Evolutionary conservation across 1,284 basidiomycete species (phyloP).

Genomic region (Pterulicium gracile): DNA sequence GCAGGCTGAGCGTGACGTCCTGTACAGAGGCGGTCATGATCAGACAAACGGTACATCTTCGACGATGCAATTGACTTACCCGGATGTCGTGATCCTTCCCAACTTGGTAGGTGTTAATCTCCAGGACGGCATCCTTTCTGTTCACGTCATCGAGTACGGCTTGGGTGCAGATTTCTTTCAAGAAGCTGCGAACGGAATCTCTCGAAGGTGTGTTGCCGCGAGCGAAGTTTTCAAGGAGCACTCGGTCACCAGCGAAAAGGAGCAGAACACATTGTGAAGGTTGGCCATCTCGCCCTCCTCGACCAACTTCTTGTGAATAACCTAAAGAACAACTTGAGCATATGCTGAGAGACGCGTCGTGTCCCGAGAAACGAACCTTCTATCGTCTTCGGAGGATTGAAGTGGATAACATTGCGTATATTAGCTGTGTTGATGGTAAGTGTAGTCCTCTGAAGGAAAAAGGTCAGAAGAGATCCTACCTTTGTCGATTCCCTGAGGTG

Average conservation of each 20-base stretch:
- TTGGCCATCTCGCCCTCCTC: constrained; percentile 67
- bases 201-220: constrained; percentile 34
- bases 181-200: constrained; percentile 27
- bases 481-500: no score
- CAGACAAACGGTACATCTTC: no score
- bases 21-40: no score
- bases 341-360: not conserved
- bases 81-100: constrained; percentile 32
- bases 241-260: constrained; percentile 28
- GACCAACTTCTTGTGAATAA: constrained; percentile 66
- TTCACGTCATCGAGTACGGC: no score
- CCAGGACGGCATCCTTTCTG: no score
- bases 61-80: constrained; percentile 15
- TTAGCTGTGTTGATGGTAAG: no score
- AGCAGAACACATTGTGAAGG: constrained; percentile 48
- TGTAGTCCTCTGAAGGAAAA: no score
- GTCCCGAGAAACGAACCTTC: constrained; percentile 21
- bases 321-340: constrained; percentile 4
- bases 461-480: no score
- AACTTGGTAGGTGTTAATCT: no score
- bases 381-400: constrained; percentile 56
- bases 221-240: constrained; percentile 32
- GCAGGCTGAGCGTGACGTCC: constrained; percentile 31
- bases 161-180: constrained; percentile 34
- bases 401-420: no score